Evolutionary conservation across 495 filamentous ascomycete genomes (phyloP), one percentile per base, ranked within the genome.

Genomic region (Penicillium verhagenii): DNA sequence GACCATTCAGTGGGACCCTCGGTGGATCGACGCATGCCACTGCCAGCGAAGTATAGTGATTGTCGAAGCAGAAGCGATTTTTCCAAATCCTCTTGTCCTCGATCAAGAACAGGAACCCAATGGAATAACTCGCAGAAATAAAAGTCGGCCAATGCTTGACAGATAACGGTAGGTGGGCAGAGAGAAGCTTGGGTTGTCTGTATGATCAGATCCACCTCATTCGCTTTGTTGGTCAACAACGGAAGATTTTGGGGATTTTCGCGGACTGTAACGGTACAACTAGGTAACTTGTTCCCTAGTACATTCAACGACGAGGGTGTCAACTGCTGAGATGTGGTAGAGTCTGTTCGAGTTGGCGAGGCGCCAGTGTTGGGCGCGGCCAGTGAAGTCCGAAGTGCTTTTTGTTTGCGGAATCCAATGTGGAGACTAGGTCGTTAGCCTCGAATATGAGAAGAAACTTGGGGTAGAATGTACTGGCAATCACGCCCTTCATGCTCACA

Each of bases 1-100:
- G 58, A 47, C 42, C 56, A 52, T 35, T 58, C 50, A 14, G 51
- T 11, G 21, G 50, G 11, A 1, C 50, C 33, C 0, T 35, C 48
- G 4, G 48, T 11, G n/a, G 40, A 44, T 37, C 50, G 58, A 39
- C 58, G 54, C 51, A 58, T 53, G 4, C 43, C 47, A 44, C 55
- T 61, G 6, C 61, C 61, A 6, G 52, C 58, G n/a, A 64, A 49
- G 44, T n/a, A 58, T 1, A 64, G 28, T 18, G 37, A 37, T 37
- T 64, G 58, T 26, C 57, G 51, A 2, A 64, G 25, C n/a, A 64
- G 44, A 8, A 48, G 19, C 6, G 61, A 56, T 1, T 28, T 46
- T 13, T 50, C 4, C n/a, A 23, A 21, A 13, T 38, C 35, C 0
- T 51, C 3, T 16, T 64, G 49, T 0, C 39, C 50, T 6, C n/a